Percentiles rank a stretch among this genome's conserved stretches.
Conservation (phyloP, 1,284 basidiomycete genomes). For the Cutaneotrichosporon cyanovorans region DNA sequence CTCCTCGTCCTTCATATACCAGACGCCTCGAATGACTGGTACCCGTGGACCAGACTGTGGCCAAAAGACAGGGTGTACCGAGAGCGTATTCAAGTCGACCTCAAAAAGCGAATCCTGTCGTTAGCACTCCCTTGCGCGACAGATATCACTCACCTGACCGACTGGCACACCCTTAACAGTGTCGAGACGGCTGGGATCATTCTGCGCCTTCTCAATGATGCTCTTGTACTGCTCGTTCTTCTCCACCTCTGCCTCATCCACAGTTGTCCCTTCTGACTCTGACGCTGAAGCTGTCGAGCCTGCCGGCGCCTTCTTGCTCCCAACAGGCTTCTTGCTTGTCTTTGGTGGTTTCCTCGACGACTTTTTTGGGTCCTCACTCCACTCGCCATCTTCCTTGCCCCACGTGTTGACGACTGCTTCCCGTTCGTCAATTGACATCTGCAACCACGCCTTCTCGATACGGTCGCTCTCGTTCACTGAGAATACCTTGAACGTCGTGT, state of each 20-base stretch:
- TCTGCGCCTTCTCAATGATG: conserved; percentile 26
- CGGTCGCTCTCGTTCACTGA: conserved; percentile 36
- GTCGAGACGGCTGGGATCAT: conserved; percentile 34
- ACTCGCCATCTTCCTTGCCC: conserved; percentile 31
- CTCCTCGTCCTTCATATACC: conserved; percentile 50
- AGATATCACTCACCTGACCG: conserved; percentile 35
- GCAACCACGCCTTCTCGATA: conserved; percentile 51
- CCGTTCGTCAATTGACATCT: conserved; percentile 14
- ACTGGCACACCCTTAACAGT: conserved; percentile 41
- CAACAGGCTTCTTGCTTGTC: conserved; percentile 12
- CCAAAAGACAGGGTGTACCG: conserved; percentile 53
- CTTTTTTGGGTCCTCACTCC: conserved; percentile 13
- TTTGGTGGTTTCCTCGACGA: conserved; percentile 51
- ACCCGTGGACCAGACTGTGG: conserved; percentile 47
- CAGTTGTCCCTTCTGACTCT: not conserved
- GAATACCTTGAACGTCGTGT: conserved; percentile 53
- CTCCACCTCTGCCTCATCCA: not conserved
- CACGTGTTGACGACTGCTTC: conserved; percentile 17
- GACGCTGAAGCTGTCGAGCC: not conserved
- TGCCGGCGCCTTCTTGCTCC: conserved; percentile 7
- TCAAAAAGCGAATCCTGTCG: conserved; percentile 46
- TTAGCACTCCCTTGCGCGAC: not conserved
- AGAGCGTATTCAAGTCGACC: conserved; percentile 34
- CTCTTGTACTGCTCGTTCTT: conserved; percentile 24
- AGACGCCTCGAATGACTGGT: conserved; percentile 49